phyloP scores from a whole-genome alignment of 164 flowering plant species.

The Vitis rotundifolia region DNA sequence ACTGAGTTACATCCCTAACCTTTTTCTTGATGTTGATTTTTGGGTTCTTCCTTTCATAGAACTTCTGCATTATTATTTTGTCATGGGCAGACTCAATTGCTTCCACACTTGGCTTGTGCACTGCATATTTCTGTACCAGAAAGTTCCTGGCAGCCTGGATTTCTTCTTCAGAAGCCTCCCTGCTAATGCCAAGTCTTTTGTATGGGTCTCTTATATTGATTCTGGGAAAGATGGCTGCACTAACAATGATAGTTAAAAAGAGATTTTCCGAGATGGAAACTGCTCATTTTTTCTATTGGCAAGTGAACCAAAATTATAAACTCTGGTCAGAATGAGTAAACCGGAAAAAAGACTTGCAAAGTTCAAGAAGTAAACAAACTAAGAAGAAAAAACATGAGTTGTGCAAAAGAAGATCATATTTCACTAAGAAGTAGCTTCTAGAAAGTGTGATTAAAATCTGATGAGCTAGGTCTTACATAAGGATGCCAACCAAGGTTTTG shows the following conservation, averaged over 20 bases:
- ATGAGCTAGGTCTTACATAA: no score
- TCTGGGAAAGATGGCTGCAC: conserved; percentile 74
- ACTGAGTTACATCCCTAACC: conserved; percentile 72
- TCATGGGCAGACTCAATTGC: conserved; percentile 97
- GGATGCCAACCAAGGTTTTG: no score
- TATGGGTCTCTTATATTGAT: conserved; percentile 83
- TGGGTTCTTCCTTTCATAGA: conserved; percentile 82
- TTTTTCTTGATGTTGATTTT: conserved; percentile 83
- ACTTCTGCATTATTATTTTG: conserved; percentile 94
- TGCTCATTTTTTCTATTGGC: no score
- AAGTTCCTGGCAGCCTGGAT: conserved; percentile 93
- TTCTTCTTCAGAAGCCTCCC: conserved; percentile 93
- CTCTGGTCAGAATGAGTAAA: no score
- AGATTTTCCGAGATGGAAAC: no score
- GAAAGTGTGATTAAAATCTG: no score
- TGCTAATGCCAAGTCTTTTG: conserved; percentile 91
- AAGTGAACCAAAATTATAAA: no score
- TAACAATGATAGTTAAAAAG: conserved; percentile 12
- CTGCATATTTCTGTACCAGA: conserved; percentile 71
- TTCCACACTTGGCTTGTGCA: conserved; percentile 88
- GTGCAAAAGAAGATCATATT: no score
- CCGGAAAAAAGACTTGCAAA: no score
- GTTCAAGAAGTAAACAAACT: no score
- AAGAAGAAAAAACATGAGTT: no score
- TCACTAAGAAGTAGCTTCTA: no score